A percentile compares a stretch with the other conserved stretches of the same genome.
Evolutionary conservation across 169 alveolate genomes (phyloP).

Genomic region (Eimeria zaria): DNA sequence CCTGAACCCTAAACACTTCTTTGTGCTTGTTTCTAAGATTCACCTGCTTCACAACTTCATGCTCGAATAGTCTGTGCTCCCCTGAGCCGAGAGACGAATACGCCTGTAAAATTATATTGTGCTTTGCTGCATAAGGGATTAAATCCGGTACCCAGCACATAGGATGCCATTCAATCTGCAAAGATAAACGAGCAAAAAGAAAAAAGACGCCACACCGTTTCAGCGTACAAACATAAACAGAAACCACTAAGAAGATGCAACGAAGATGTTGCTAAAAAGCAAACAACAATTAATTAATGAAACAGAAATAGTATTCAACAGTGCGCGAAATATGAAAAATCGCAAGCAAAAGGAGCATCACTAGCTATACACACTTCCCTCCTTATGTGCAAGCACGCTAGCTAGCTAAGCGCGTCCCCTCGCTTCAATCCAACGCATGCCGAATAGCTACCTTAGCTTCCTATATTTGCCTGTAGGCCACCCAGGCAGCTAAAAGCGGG

Average conservation of each 20-base stretch:
- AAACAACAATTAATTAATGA: too few species aligned
- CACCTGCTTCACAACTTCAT: slow-evolving; percentile 74
- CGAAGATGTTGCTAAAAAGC: too few species aligned
- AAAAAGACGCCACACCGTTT: too few species aligned
- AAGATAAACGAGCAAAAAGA: not conserved
- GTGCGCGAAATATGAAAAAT: too few species aligned
- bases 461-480: too few species aligned
- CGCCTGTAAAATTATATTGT: slow-evolving; percentile 79
- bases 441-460: too few species aligned
- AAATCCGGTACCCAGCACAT: slow-evolving; percentile 65
- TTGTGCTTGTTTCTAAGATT: not conserved
- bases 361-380: too few species aligned
- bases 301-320: too few species aligned
- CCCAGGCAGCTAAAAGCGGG: too few species aligned
- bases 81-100: slow-evolving; percentile 85
- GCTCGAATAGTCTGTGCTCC: slow-evolving; percentile 28
- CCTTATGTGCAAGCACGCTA: not conserved
- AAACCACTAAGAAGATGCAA: too few species aligned
- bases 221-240: too few species aligned
- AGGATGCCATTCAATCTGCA: slow-evolving; percentile 84
- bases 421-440: not conserved
- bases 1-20: not conserved
- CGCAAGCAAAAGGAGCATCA: too few species aligned
- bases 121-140: slow-evolving; percentile 19
- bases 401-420: not conserved